Evolutionary conservation across 441 rosid genomes (phyloP).

Genomic region (Jatropha multifida): DNA sequence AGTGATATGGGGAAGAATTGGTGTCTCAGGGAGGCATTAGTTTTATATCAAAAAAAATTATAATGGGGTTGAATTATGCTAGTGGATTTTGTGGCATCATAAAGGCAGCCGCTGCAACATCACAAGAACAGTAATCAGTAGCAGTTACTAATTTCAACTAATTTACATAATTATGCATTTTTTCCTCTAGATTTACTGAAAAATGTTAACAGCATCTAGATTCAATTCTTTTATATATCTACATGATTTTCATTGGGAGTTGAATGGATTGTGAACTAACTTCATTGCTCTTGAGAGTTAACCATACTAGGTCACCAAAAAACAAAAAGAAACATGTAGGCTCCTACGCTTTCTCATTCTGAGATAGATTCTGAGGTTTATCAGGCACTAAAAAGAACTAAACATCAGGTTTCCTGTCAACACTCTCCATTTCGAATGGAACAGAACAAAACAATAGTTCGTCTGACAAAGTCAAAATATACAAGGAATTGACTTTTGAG

Average conservation of each 20-base stretch:
- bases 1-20: background rate
- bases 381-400: background rate
- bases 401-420: background rate
- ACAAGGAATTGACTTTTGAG: constrained; percentile 3
- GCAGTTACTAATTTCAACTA: background rate
- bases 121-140: background rate
- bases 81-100: background rate
- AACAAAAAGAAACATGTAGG: too few species aligned
- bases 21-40: background rate
- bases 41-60: background rate
- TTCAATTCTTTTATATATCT: background rate
- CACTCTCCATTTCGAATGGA: background rate
- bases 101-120: background rate
- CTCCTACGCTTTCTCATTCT: too few species aligned
- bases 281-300: background rate
- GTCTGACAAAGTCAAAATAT: background rate
- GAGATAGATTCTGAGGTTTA: background rate
- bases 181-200: background rate
- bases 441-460: background rate
- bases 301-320: background rate
- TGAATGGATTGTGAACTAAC: background rate
- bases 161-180: background rate
- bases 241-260: background rate
- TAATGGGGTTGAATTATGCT: background rate
- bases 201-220: background rate